Conservation (phyloP, 345 rosid species). For the Salix caprea region DNA sequence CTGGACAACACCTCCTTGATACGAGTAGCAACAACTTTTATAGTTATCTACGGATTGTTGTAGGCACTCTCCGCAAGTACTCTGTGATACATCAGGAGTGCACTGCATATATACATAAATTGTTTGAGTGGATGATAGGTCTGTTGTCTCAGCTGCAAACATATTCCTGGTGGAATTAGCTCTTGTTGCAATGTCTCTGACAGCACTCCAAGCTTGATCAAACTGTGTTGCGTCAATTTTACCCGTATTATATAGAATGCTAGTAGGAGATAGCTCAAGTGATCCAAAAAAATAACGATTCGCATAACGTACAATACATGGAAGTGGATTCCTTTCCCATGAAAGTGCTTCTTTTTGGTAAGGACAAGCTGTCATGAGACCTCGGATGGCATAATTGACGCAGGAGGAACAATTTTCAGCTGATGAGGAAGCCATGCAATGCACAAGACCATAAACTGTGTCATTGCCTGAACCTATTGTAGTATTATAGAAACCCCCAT, state of each 20-base stretch:
- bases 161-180: too few relatives aligned
- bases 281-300: conserved; percentile 12
- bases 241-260: too few relatives aligned
- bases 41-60: background rate
- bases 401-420: conserved; percentile 16
- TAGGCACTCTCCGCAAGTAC: conserved; percentile 21
- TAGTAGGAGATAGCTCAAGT: conserved; percentile 3
- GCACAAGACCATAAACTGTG: conserved; percentile 18
- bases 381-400: conserved; percentile 8
- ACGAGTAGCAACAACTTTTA: conserved; percentile 21
- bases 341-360: conserved; percentile 18
- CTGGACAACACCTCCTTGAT: conserved; percentile 23
- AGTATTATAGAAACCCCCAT: conserved; percentile 20
- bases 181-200: too few relatives aligned
- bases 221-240: background rate
- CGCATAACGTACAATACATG: conserved; percentile 26
- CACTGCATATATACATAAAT: conserved; percentile 28
- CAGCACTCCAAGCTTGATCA: too few relatives aligned
- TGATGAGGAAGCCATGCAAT: conserved; percentile 5
- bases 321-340: conserved; percentile 10
- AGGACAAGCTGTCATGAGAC: conserved; percentile 9
- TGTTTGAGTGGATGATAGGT: background rate
- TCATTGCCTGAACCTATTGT: conserved; percentile 16
- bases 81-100: conserved; percentile 23
- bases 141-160: background rate